phyloP scores from a whole-genome alignment of 2,329 filamentous ascomycete species.

The Fusarium tricinctum region DNA sequence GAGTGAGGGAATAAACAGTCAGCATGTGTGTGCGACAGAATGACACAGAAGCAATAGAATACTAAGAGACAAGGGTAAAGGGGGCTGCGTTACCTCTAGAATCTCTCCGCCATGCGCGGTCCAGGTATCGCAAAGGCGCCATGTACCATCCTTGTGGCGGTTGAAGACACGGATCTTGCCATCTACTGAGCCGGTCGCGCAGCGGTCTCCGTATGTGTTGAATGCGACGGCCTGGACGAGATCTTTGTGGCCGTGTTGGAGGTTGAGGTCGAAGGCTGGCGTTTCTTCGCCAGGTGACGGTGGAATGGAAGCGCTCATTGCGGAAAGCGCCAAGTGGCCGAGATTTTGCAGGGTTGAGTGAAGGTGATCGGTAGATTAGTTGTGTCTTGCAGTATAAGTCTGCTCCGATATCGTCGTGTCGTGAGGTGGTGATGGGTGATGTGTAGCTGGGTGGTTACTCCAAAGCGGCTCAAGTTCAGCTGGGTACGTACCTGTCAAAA shows the following conservation, averaged over 20 bases:
- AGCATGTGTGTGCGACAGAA: constrained; percentile 36
- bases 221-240: constrained; percentile 88
- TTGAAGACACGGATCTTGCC: constrained; percentile 95
- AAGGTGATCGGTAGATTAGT: background rate
- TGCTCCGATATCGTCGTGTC: constrained; percentile 24
- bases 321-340: background rate
- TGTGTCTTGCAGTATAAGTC: background rate
- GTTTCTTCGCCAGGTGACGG: constrained; percentile 61
- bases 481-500: constrained; percentile 41
- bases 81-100: constrained; percentile 74
- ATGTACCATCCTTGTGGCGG: constrained; percentile 80
- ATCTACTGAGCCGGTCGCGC: constrained; percentile 91
- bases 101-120: constrained; percentile 91
- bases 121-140: constrained; percentile 89
- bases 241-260: constrained; percentile 82
- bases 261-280: constrained; percentile 69
- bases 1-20: constrained; percentile 12
- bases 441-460: constrained; percentile 44
- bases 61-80: constrained; percentile 42
- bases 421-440: constrained; percentile 37
- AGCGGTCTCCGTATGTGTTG: constrained; percentile 92
- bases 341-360: rapidly evolving
- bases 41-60: constrained; percentile 27
- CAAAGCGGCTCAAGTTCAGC: constrained; percentile 46
- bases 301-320: constrained; percentile 52